Conservation (phyloP, 352 stramenopile genomes). For the Phytophthora idaei region DNA sequence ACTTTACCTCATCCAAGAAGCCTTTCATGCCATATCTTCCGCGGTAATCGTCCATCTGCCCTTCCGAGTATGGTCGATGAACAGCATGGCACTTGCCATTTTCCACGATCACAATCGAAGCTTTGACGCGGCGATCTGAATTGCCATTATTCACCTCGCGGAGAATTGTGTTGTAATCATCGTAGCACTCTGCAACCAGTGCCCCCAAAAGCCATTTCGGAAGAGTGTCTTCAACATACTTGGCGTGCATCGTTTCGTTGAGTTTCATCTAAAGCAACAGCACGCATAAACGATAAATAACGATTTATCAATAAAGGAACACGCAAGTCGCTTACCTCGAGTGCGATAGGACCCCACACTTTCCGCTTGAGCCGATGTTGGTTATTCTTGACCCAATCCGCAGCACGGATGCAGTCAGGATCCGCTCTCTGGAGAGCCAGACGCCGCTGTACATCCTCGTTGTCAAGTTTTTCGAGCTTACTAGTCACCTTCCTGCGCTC, state of each 20-base stretch:
- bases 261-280: conserved; percentile 67
- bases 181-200: conserved; percentile 78
- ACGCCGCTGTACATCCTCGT: conserved; percentile 78
- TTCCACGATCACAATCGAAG: conserved; percentile 74
- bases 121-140: conserved; percentile 56
- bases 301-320: background rate
- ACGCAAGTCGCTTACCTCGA: conserved; percentile 51
- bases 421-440: conserved; percentile 63
- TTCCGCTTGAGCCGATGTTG: conserved; percentile 68
- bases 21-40: conserved; percentile 70
- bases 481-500: conserved; percentile 55
- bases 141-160: conserved; percentile 60
- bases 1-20: conserved; percentile 77
- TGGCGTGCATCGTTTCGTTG: conserved; percentile 75
- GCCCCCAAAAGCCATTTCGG: conserved; percentile 80
- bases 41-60: conserved; percentile 59
- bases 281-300: background rate
- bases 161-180: conserved; percentile 85
- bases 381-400: conserved; percentile 82
- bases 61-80: conserved; percentile 60
- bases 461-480: conserved; percentile 70
- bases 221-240: conserved; percentile 86
- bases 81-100: conserved; percentile 54
- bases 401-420: conserved; percentile 71
- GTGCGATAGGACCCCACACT: conserved; percentile 81